Evolutionary conservation across 2,329 filamentous ascomycete species (phyloP).

Genomic region (Blastomyces parvus): DNA sequence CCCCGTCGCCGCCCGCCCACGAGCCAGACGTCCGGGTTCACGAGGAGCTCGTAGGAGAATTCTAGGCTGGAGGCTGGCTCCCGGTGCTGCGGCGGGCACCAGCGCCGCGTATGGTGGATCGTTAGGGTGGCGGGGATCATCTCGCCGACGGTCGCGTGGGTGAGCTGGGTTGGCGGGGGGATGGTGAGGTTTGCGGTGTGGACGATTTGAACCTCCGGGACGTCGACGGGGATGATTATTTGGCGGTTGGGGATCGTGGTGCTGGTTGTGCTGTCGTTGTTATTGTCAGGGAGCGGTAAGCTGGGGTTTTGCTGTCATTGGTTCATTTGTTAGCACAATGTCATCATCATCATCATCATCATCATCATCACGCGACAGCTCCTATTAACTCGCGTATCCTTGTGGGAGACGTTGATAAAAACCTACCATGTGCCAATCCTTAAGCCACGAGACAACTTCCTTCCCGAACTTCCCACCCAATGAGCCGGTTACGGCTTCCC

Average conservation of each 20-base stretch:
- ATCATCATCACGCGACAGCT: background rate
- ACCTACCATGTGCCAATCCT: conserved; percentile 48
- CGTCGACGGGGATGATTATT: conserved; percentile 81
- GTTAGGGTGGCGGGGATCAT: conserved; percentile 39
- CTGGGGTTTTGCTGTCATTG: conserved; percentile 26
- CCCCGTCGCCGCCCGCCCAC: conserved; percentile 72
- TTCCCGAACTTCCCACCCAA: conserved; percentile 38
- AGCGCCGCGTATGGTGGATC: conserved; percentile 48
- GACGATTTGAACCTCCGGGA: conserved; percentile 72
- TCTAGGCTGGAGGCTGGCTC: conserved; percentile 47
- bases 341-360: no score
- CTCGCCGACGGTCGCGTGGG: conserved; percentile 31
- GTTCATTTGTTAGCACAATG: conserved; percentile 9
- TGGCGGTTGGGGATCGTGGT: conserved; percentile 42
- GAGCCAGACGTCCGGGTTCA: conserved; percentile 68
- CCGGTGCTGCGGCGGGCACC: conserved; percentile 34
- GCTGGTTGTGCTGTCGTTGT: conserved; percentile 2
- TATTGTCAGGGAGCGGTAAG: conserved; percentile 23
- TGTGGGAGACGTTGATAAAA: background rate
- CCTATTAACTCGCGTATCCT: background rate
- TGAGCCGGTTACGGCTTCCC: conserved; percentile 44
- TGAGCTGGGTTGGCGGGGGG: conserved; percentile 22
- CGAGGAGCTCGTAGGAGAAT: conserved; percentile 75
- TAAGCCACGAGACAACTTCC: conserved; percentile 28
- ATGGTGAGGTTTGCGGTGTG: conserved; percentile 54